Evolutionary conservation across 805 yeast genomes (phyloP).

Genomic region (Metschnikowia lochheadii): DNA sequence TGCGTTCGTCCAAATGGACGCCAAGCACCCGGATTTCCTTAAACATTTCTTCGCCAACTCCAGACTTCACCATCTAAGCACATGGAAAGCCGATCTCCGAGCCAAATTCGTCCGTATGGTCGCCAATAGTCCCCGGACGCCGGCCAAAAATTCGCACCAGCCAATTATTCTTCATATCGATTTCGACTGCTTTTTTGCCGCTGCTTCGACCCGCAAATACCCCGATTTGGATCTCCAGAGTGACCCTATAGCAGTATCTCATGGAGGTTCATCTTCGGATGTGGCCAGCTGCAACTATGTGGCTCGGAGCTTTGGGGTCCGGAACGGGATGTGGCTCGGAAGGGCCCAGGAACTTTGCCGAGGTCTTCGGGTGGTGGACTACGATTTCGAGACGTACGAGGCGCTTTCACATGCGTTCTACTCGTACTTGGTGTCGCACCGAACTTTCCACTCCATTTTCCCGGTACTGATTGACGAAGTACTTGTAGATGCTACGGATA

Average conservation of each 20-base stretch:
- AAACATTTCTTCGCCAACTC: constrained; percentile 72
- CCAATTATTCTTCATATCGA: constrained; percentile 70
- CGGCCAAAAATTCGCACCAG: constrained; percentile 3
- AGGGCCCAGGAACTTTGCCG: constrained; percentile 67
- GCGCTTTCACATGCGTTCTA: constrained; percentile 61
- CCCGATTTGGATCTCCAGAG: constrained; percentile 50
- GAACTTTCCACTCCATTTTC: constrained; percentile 47
- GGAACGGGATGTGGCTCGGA: constrained; percentile 87
- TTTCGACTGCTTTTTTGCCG: constrained; percentile 91
- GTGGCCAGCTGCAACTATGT: constrained; percentile 89
- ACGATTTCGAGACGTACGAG: constrained; percentile 75
- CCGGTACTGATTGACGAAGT: constrained; percentile 95
- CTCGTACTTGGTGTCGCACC: constrained; percentile 44
- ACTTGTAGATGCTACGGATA: constrained; percentile 56
- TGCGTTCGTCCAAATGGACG: constrained; percentile 37
- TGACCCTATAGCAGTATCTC: constrained; percentile 60
- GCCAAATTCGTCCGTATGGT: constrained; percentile 54
- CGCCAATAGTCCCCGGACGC: constrained; percentile 13
- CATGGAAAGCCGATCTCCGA: constrained; percentile 77
- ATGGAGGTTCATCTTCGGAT: constrained; percentile 63
- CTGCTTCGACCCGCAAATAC: constrained; percentile 63
- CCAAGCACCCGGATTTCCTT: constrained; percentile 75
- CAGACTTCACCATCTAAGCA: constrained; percentile 80
- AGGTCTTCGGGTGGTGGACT: constrained; percentile 55
- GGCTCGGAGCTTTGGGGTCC: constrained; percentile 74